phyloP scores from a whole-genome alignment of 306 rosid species.

The Dalbergia cultrata region DNA sequence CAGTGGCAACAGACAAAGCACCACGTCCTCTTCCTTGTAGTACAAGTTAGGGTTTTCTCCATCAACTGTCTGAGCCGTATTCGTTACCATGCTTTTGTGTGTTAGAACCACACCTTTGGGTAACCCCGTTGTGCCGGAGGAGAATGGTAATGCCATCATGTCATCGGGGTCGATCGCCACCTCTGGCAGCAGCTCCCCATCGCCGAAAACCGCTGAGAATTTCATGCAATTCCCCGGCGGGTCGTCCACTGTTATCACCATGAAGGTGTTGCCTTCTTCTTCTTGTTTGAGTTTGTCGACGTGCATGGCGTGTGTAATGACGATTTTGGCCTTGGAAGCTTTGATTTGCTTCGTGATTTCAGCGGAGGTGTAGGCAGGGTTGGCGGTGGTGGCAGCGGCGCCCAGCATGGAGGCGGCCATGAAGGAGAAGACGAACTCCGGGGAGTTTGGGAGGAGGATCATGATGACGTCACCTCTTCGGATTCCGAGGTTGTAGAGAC shows the following conservation, averaged over 20 bases:
- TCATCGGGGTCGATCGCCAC: slow-evolving; percentile 51
- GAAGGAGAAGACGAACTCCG: slow-evolving; percentile 70
- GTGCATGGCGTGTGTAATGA: slow-evolving; percentile 63
- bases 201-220: slow-evolving; percentile 59
- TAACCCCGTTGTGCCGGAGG: slow-evolving; percentile 85
- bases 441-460: slow-evolving; percentile 73
- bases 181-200: slow-evolving; percentile 46
- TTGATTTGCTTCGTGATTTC: slow-evolving; percentile 67
- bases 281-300: slow-evolving; percentile 54
- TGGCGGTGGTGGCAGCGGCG: slow-evolving; percentile 68
- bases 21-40: slow-evolving; percentile 58
- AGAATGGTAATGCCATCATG: slow-evolving; percentile 69
- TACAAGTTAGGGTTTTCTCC: slow-evolving; percentile 77
- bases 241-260: slow-evolving; percentile 57
- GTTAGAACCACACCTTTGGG: slow-evolving; percentile 83
- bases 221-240: slow-evolving; percentile 63
- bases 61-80: slow-evolving; percentile 76
- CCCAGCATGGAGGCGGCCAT: slow-evolving; percentile 71
- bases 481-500: slow-evolving; percentile 61
- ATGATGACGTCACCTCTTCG: slow-evolving; percentile 62
- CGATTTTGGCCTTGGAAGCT: slow-evolving; percentile 58
- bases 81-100: slow-evolving; percentile 62
- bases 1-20: slow-evolving; percentile 73
- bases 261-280: background rate
- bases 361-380: slow-evolving; percentile 67